Base-by-base conservation (phyloP, 768 basidiomycete genomes). In the Rhodocollybia butyracea region DNA sequence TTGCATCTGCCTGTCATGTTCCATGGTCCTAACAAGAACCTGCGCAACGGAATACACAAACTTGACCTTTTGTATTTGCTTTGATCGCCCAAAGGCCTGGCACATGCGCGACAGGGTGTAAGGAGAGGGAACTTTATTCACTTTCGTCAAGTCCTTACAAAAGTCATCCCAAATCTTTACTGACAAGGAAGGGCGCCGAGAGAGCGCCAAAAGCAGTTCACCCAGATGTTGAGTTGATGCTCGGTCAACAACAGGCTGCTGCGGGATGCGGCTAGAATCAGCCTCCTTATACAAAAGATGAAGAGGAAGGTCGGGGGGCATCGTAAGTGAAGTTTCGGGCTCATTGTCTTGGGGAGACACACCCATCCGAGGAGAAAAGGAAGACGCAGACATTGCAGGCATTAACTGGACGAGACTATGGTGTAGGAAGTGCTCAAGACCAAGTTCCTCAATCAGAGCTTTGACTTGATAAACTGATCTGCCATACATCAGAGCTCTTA, bases 21-120 rank as follows among this genome's bases (percentile, higher is more conserved):
- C 73, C 32, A 84, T 59, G 0, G 74, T 66, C 3, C 74, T 63
- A 21, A 96, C 66, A 1, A 88, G 71, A 12, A 65, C 64, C 69
- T 95, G 92, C 7, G 86, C 85, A 24, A 81, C 72, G 19, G 74
- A 71, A 69, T 98, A 97, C 19, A 88, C 69, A 42, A 81, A 76
- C 19, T 76, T 74, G 8, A 89, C 83, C 63, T 86, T 83, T 7
- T 83, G 74, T 39, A 86, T 62, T 51, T 86, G 77, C 46, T 80
- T 76, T 7, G 70, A 48, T 27, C 93, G 84, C 17, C 91, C 91
- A 13, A 92, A 77, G 3, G 73, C 70, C 56, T 84, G 80, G 62
- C 95, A 85, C 22, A 97, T 71, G 11, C 76, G 75, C 15, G 80
- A 83, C 26, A 94, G 63, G 6, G 76, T 73, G 12, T 68, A 68